phyloP scores from a whole-genome alignment of 169 alveolate species.

The Cryptosporidium viatorum region DNA sequence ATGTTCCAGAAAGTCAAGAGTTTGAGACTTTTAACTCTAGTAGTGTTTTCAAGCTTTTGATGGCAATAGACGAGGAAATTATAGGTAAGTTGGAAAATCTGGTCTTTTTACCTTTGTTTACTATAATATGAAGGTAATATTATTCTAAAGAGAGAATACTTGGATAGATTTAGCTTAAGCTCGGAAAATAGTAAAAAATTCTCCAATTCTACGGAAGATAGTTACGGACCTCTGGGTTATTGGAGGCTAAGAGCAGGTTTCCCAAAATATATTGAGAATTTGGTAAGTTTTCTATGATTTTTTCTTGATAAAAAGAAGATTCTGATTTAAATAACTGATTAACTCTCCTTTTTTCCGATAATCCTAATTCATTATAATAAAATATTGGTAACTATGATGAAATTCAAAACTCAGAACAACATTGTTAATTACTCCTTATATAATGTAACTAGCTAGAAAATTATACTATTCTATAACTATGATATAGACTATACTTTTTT shows the following conservation, averaged over 20 bases:
- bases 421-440: conserved; percentile 18
- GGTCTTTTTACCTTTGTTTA: neutral
- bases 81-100: conserved; percentile 29
- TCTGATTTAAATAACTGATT: neutral
- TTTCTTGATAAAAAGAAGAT: neutral
- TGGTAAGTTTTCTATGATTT: conserved; percentile 18
- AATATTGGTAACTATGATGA: neutral
- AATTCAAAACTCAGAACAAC: neutral
- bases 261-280: conserved; percentile 49
- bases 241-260: conserved; percentile 70
- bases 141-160: neutral
- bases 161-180: neutral
- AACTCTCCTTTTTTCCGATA: too few relatives aligned
- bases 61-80: conserved; percentile 52
- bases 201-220: neutral
- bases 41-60: neutral
- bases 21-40: neutral
- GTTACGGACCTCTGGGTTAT: conserved; percentile 35
- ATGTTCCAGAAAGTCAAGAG: neutral
- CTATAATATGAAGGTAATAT: conserved; percentile 13
- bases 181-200: neutral
- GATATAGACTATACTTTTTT: neutral
- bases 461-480: conserved; percentile 3
- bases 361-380: too few relatives aligned
- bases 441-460: conserved; percentile 1